These are phyloP conservation scores for Schizosaccharomyces lindneri DNA, from an alignment of 805 yeast genomes.

Conservation along the genomic window DNA sequence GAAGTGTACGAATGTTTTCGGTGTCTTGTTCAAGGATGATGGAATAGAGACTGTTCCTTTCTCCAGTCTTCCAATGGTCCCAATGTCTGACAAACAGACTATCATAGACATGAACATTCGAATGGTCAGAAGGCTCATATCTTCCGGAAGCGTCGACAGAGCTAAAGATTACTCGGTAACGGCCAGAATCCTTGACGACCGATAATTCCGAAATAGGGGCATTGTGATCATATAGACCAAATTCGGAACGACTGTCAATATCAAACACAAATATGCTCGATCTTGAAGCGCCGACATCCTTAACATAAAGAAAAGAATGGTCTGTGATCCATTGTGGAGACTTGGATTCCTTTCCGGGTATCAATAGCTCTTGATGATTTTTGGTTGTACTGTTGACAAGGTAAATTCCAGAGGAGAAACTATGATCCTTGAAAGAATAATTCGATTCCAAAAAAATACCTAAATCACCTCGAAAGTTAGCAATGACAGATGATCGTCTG, in stretches of 20 bases:
- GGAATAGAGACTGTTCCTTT: slow-evolving; percentile 6
- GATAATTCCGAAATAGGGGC: not conserved
- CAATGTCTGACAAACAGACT: slow-evolving; percentile 9
- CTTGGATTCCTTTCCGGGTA: not conserved
- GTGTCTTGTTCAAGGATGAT: slow-evolving; percentile 7
- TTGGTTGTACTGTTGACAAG: not conserved
- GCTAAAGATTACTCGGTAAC: not conserved
- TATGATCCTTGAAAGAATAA: not conserved
- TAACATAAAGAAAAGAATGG: not conserved
- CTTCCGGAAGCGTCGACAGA: too few species aligned
- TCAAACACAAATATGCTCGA: not conserved
- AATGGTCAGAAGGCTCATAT: not conserved
- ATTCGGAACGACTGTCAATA: not conserved
- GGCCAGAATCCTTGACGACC: not conserved
- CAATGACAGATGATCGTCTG: not conserved
- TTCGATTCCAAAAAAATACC: not conserved
- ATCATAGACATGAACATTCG: slow-evolving; percentile 5
- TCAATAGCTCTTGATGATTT: not conserved
- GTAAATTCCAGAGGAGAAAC: not conserved
- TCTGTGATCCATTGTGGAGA: not conserved
- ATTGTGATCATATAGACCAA: not conserved
- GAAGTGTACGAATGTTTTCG: not conserved
- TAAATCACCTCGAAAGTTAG: not conserved
- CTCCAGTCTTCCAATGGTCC: slow-evolving; percentile 10
- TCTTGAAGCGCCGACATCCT: not conserved